phyloP scores from a whole-genome alignment of 2,329 filamentous ascomycete genomes.

The Aspergillus udagawae region DNA sequence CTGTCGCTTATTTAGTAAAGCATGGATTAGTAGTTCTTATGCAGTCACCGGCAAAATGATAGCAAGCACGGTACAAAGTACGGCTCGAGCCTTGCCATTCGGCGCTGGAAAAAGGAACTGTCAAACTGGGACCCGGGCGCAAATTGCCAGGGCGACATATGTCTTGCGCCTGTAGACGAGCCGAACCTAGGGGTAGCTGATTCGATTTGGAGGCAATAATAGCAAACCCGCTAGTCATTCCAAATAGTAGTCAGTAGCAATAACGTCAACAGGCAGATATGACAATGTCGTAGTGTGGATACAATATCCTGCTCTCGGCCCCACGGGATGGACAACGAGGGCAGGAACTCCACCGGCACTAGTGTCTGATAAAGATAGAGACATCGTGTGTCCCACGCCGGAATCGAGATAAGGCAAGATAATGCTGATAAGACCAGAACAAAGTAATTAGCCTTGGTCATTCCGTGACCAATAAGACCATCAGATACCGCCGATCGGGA shows the following conservation, averaged over 20 bases:
- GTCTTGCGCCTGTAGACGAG: neutral
- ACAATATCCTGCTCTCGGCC: slow-evolving; percentile 2
- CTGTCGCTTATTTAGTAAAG: neutral
- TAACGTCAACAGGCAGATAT: neutral
- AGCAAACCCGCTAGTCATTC: neutral
- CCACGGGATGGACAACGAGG: slow-evolving; percentile 13
- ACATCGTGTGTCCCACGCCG: neutral
- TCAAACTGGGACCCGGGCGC: neutral
- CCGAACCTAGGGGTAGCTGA: neutral
- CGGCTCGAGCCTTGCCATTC: neutral
- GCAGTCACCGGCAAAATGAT: neutral
- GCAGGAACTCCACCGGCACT: slow-evolving; percentile 13
- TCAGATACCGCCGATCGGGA: neutral
- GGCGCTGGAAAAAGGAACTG: neutral
- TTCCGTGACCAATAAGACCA: slow-evolving; percentile 1
- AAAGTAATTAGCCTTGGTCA: slow-evolving; percentile 30
- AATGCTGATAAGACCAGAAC: slow-evolving; percentile 23
- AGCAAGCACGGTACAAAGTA: neutral
- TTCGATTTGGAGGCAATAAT: neutral
- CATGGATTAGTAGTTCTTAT: too few species aligned
- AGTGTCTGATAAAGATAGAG: slow-evolving; percentile 9
- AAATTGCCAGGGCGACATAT: neutral
- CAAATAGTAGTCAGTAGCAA: neutral
- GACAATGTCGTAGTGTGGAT: neutral
- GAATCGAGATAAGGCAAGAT: slow-evolving; percentile 18